A percentile compares a stretch with the other conserved stretches of the same genome.
phyloP scores from a whole-genome alignment of 176 grass and related monocot species.

The Olyra latifolia region DNA sequence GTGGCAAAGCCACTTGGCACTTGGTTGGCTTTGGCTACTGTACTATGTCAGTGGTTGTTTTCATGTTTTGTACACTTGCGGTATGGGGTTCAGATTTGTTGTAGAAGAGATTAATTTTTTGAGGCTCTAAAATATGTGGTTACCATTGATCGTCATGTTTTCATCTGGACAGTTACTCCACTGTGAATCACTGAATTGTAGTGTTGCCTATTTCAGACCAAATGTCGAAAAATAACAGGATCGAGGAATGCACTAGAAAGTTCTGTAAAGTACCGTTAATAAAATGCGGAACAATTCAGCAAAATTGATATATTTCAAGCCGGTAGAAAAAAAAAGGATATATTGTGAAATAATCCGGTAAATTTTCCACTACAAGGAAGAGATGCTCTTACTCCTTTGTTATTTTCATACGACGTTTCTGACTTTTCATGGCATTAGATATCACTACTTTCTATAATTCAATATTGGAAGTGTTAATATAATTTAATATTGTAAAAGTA shows the following conservation, averaged over 20 bases:
- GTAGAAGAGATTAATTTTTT: neutral
- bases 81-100: conserved; percentile 19
- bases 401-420: no score
- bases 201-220: neutral
- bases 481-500: no score
- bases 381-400: no score
- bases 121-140: neutral
- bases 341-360: no score
- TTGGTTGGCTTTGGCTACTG: conserved; percentile 1
- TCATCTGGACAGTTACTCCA: neutral
- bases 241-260: neutral
- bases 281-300: neutral
- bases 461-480: no score
- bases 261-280: neutral
- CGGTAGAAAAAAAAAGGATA: no score
- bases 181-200: no score
- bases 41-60: neutral
- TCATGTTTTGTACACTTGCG: neutral
- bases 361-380: no score
- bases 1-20: conserved; percentile 26
- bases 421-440: no score
- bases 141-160: neutral
- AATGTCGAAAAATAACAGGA: neutral
- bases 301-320: neutral
- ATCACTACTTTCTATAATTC: no score